These are phyloP conservation scores for Suillus sp. DNA, from an alignment of 768 basidiomycete genomes.

Conservation along the genomic window DNA sequence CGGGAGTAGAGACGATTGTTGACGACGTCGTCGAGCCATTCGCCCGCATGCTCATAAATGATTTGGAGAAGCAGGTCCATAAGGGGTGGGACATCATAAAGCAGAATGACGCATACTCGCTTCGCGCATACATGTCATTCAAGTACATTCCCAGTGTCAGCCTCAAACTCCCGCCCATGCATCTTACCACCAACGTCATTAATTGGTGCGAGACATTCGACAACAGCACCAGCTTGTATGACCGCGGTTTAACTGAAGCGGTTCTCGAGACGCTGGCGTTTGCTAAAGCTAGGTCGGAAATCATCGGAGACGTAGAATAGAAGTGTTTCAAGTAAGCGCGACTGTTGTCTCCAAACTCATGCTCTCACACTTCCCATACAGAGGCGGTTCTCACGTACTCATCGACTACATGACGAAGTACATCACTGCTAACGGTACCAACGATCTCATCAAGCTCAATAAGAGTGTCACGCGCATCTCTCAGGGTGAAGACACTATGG, in stretches of 20 bases:
- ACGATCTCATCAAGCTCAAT: constrained; percentile 18
- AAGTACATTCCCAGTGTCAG: constrained; percentile 8
- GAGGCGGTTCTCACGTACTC: constrained; percentile 29
- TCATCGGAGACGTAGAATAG: constrained; percentile 25
- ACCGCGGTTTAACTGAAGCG: constrained; percentile 37
- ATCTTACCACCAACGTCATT: neutral
- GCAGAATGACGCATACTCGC: constrained; percentile 29
- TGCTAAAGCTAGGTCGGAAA: neutral
- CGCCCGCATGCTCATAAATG: constrained; percentile 20
- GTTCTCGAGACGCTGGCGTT: constrained; percentile 36
- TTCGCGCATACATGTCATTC: constrained; percentile 24
- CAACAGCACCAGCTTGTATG: constrained; percentile 34
- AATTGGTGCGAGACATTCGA: constrained; percentile 34
- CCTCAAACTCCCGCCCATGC: constrained; percentile 1
- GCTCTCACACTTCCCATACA: constrained; percentile 2
- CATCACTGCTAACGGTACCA: constrained; percentile 7
- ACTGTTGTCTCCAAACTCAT: neutral
- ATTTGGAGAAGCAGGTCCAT: constrained; percentile 19
- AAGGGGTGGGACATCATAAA: constrained; percentile 28
- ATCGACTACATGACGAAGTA: constrained; percentile 27
- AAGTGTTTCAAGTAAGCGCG: constrained; percentile 34
- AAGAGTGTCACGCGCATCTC: constrained; percentile 25
- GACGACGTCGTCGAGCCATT: constrained; percentile 24
- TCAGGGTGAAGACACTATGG: constrained; percentile 3
- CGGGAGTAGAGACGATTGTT: constrained; percentile 23